A percentile compares a stretch with the other conserved stretches of the same genome.
These are phyloP conservation scores for Pseudogymnoascus sp. DNA, from an alignment of 2,329 filamentous ascomycete species.

Conservation along the genomic window DNA sequence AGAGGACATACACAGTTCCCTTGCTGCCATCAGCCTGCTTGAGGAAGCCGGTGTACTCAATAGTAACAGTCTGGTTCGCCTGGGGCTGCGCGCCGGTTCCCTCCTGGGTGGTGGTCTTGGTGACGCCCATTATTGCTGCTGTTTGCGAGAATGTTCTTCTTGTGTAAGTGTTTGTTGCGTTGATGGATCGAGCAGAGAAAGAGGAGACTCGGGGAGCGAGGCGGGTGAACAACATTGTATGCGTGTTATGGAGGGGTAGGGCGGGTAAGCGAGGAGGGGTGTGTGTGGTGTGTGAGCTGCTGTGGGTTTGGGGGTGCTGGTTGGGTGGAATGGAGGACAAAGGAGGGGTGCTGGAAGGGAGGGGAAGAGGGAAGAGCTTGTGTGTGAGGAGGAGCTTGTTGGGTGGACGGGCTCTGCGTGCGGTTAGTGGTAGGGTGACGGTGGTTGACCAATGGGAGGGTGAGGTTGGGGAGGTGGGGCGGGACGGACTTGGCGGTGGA, in stretches of 20 bases:
- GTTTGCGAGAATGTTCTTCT: slow-evolving; percentile 25
- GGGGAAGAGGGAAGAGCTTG: not conserved
- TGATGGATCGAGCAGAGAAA: not conserved
- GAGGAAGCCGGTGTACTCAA: slow-evolving; percentile 87
- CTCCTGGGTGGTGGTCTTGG: slow-evolving; percentile 53
- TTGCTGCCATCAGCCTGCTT: slow-evolving; percentile 59
- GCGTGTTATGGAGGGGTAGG: not conserved
- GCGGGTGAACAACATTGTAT: not conserved
- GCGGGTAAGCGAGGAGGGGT: not conserved
- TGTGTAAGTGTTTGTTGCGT: not conserved
- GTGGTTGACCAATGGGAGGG: not conserved
- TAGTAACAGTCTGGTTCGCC: slow-evolving; percentile 66
- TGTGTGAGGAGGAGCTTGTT: not conserved
- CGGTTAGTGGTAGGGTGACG: not conserved
- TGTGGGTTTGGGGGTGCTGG: not conserved
- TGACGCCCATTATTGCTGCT: slow-evolving; percentile 57
- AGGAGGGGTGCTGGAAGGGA: not conserved
- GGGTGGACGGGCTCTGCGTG: not conserved
- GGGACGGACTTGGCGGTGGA: not conserved
- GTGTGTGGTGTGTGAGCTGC: not conserved
- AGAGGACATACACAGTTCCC: slow-evolving; percentile 59
- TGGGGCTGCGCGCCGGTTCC: slow-evolving; percentile 59
- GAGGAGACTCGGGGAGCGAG: not conserved
- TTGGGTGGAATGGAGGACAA: not conserved
- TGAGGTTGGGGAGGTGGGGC: not conserved